Conservation (phyloP, 1,284 basidiomycete species). For the Sanghuangporus weigelae region DNA sequence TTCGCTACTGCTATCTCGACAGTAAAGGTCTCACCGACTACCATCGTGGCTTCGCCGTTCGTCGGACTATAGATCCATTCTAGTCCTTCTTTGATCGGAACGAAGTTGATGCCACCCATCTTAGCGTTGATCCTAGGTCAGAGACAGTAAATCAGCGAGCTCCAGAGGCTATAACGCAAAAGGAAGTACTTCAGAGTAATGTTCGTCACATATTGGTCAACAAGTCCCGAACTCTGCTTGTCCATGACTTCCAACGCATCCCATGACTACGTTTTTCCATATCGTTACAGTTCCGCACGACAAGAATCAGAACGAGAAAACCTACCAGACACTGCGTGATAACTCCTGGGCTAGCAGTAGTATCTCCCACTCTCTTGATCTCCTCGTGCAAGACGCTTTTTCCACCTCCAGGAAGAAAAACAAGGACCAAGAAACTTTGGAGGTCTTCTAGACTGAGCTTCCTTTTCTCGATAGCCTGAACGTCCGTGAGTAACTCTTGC, state of each 20-base stretch:
- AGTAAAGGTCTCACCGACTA: not conserved
- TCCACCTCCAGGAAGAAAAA: slow-evolving; percentile 6
- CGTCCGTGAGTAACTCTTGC: not conserved
- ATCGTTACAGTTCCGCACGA: slow-evolving; percentile 28
- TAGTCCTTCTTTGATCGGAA: slow-evolving; percentile 24
- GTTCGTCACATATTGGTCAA: slow-evolving; percentile 34
- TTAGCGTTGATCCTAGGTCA: slow-evolving; percentile 35
- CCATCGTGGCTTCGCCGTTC: slow-evolving; percentile 28
- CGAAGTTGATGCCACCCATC: slow-evolving; percentile 34
- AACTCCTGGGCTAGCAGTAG: slow-evolving; percentile 1
- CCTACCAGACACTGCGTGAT: slow-evolving; percentile 17
- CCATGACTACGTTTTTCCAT: slow-evolving; percentile 21
- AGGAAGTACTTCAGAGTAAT: slow-evolving; percentile 32
- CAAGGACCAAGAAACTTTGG: slow-evolving; percentile 9
- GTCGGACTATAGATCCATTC: slow-evolving; percentile 27
- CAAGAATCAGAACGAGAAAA: slow-evolving; percentile 23
- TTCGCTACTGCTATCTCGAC: not conserved
- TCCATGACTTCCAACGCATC: slow-evolving; percentile 29
- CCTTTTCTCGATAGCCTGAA: not conserved
- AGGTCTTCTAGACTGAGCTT: not conserved
- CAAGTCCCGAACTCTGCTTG: slow-evolving; percentile 27
- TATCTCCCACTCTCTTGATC: slow-evolving; percentile 22
- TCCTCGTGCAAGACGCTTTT: not conserved
- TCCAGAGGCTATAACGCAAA: not conserved
- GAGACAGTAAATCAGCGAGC: not conserved